Conservation (phyloP, 2,329 filamentous ascomycete species). For the Arthrinium puccinioides region DNA sequence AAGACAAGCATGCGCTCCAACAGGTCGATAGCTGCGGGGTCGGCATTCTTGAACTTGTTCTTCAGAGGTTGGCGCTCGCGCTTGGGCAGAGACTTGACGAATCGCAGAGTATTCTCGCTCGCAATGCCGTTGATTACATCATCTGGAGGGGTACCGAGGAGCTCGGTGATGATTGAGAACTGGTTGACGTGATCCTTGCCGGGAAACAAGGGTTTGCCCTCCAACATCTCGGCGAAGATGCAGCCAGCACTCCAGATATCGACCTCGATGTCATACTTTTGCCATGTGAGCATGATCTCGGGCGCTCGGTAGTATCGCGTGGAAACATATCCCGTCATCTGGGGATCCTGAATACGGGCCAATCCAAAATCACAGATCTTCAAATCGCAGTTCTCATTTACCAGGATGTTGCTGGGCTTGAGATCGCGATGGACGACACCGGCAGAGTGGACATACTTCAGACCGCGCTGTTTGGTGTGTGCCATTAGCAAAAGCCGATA, state of each 20-base stretch:
- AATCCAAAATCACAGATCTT: slow-evolving; percentile 99
- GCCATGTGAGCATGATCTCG: slow-evolving; percentile 99
- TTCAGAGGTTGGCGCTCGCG: slow-evolving; percentile 80
- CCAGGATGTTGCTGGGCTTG: slow-evolving; percentile 97
- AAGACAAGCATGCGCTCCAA: slow-evolving; percentile 97
- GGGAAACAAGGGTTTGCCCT: slow-evolving; percentile 95
- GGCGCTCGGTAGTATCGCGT: slow-evolving; percentile 98
- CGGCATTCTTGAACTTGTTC: slow-evolving; percentile 93
- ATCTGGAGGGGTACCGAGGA: slow-evolving; percentile 91
- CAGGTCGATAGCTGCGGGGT: slow-evolving; percentile 83
- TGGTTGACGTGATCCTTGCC: slow-evolving; percentile 99
- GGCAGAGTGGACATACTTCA: slow-evolving; percentile 99
- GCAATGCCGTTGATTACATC: slow-evolving; percentile 99
- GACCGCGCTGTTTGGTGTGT: slow-evolving; percentile 78
- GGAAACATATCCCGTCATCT: slow-evolving; percentile 99
- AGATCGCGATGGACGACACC: slow-evolving; percentile 96
- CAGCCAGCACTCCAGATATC: slow-evolving; percentile 99
- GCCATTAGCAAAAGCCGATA: slow-evolving; percentile 2
- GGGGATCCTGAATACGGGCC: slow-evolving; percentile 94
- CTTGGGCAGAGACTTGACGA: slow-evolving; percentile 95
- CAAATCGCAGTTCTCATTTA: slow-evolving; percentile 98
- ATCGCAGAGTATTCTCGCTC: slow-evolving; percentile 94
- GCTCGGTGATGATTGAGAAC: slow-evolving; percentile 98
- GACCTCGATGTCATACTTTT: slow-evolving; percentile 98
- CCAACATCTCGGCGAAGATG: slow-evolving; percentile 98